These are phyloP conservation scores for Tanozyma kutaoensis DNA, from an alignment of 805 yeast species.

Conservation along the genomic window DNA sequence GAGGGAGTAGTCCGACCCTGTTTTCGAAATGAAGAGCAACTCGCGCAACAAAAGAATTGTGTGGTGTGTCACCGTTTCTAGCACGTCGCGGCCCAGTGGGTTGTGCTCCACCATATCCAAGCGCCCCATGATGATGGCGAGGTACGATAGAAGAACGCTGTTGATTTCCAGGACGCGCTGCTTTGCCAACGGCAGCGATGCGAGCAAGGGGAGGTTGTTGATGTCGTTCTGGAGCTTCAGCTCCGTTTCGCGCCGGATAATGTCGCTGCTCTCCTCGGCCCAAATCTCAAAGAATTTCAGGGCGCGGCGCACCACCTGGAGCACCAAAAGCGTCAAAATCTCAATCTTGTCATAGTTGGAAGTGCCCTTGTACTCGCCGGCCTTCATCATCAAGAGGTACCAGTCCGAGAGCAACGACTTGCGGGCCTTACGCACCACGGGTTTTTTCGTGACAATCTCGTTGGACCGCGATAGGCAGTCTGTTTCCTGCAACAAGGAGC, in stretches of 20 bases:
- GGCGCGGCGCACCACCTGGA: conserved; percentile 55
- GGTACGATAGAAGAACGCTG: conserved; percentile 42
- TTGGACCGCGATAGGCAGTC: conserved; percentile 67
- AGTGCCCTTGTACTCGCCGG: conserved; percentile 61
- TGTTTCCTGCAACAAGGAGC: conserved; percentile 47
- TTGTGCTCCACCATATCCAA: conserved; percentile 68
- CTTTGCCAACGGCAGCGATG: conserved; percentile 46
- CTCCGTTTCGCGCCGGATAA: conserved; percentile 25
- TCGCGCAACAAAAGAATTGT: conserved; percentile 53
- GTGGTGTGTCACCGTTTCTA: conserved; percentile 59
- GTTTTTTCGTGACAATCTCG: conserved; percentile 50
- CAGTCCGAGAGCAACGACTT: conserved; percentile 66
- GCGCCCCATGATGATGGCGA: conserved; percentile 62
- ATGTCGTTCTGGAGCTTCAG: conserved; percentile 19
- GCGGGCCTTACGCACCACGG: conserved; percentile 48
- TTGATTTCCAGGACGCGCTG: conserved; percentile 54
- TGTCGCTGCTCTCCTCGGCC: conserved; percentile 47
- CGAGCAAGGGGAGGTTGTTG: conserved; percentile 32
- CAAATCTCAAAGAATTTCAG: conserved; percentile 55
- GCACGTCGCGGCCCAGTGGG: conserved; percentile 50
- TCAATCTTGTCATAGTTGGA: conserved; percentile 44
- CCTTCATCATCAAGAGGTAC: conserved; percentile 67
- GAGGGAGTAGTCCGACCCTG: conserved; percentile 25
- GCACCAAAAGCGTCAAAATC: conserved; percentile 47
- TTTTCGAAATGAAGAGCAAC: conserved; percentile 43